Evolutionary conservation across 495 filamentous ascomycete genomes (phyloP).

Genomic region (Penicillium verhagenii): DNA sequence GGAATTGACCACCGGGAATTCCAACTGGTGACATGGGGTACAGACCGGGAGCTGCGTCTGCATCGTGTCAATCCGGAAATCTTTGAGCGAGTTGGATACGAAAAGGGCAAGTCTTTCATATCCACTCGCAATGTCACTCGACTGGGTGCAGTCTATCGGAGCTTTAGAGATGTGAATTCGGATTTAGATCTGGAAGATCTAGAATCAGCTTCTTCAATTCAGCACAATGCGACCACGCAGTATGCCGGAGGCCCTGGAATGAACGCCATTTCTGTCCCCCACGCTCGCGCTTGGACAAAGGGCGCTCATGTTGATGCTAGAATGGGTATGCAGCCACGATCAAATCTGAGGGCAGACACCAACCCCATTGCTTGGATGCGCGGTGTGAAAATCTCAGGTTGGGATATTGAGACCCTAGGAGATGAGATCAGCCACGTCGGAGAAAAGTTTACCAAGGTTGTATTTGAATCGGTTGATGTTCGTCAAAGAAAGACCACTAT

Average conservation of each 20-base stretch:
- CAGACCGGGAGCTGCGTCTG: slow-evolving; percentile 77
- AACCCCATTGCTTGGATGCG: slow-evolving; percentile 92
- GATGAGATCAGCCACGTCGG: slow-evolving; percentile 87
- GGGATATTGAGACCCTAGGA: slow-evolving; percentile 78
- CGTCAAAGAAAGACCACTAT: slow-evolving; percentile 67
- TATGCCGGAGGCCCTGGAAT: slow-evolving; percentile 41
- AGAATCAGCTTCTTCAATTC: slow-evolving; percentile 31
- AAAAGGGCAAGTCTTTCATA: slow-evolving; percentile 62
- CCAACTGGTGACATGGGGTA: slow-evolving; percentile 90
- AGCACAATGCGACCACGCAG: slow-evolving; percentile 19
- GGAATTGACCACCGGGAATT: slow-evolving; percentile 87
- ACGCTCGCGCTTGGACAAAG: slow-evolving; percentile 40
- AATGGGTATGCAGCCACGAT: slow-evolving; percentile 64
- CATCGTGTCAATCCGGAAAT: slow-evolving; percentile 68
- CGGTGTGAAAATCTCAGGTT: slow-evolving; percentile 77
- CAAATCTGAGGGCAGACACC: slow-evolving; percentile 53
- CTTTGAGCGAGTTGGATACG: slow-evolving; percentile 71
- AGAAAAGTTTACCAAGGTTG: slow-evolving; percentile 78
- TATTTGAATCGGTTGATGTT: slow-evolving; percentile 82
- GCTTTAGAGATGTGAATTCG: slow-evolving; percentile 64
- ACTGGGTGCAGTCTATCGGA: slow-evolving; percentile 80
- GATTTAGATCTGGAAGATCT: slow-evolving; percentile 36
- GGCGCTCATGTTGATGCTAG: slow-evolving; percentile 49
- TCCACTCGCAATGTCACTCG: slow-evolving; percentile 73
- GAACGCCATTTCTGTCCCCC: slow-evolving; percentile 51